Evolutionary conservation across 2,329 filamentous ascomycete genomes (phyloP), one percentile per base, ranked within the genome.

Genomic region (Botrytis squamosa): DNA sequence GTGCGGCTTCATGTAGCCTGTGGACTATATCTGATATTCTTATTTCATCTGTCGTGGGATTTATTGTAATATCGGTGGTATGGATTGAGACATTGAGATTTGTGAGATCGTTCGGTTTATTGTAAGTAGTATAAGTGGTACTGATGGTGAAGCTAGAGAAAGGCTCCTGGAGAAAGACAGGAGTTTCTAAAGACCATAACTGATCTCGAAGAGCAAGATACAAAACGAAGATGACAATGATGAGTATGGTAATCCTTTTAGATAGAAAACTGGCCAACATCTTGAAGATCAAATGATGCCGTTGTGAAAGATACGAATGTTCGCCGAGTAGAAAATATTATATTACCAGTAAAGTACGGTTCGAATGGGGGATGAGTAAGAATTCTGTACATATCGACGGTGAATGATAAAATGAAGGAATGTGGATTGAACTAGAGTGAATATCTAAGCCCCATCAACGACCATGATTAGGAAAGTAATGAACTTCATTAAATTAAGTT

Each of bases 161-260:
- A 38, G 66, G 49, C 7, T 69, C n/a, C 22, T 59, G 22, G 16
- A 69, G 66, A n/a, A 69, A 57, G 38, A 69, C 36, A 0, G 66
- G 66, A 57, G 66, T 69, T n/a, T 69, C 66, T 22, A 69, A 44
- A 29, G 66, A 69, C 66, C 66, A 69, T 57, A 42, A 16, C 42
- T 59, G 36, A n/a, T 69, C 66, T 69, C 66, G 66, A 16, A 69
- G 33, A 10, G 38, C 5, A 25, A 69, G 52, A 44, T 69, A 69
- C 2, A 25, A 42, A 16, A 69, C 18, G 36, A 33, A 69, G 49
- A 25, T 57, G 3, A 25, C 18, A 49, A 59, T 44, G n/a, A 57
- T 5, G 22, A 69, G 57, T 29, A 57, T 38, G 3, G 36, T 33
- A 10, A 69, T 42, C n/a, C n/a, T 69, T 29, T 69, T 69, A 10